Base-by-base conservation (phyloP, 192 early-diverging fungal species). In the Coemansia sp. region DNA sequence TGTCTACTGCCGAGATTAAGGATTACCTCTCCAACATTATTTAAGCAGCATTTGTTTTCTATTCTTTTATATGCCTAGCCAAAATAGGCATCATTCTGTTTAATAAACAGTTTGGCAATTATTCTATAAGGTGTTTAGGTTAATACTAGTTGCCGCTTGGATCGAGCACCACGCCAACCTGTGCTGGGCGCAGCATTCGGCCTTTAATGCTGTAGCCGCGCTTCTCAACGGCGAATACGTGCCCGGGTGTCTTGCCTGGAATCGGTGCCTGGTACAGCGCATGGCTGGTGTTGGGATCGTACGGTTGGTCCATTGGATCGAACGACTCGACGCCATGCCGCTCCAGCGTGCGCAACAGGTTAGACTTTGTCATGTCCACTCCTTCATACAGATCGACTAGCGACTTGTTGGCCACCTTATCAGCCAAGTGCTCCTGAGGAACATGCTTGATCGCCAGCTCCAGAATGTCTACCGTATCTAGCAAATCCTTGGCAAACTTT, bases 1-100 rank as follows among this genome's bases (percentile, higher is more conserved):
- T 99, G 62, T 71, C 79, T 4, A 82, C 88, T 36, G 73, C 75
- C 38, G 96, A 99, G 78, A 90, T 99, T 75, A 92, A 91, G 81
- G 97, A 99, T 78, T 99, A 99, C 79, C 86, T 99, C 44, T 92
- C 96, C 47, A 99, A 99, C 80, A 94, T 99, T 79, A 59, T 48
- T 31, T 72, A 66, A 48, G 34, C 31, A 28, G 7, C 8, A 23
- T 15, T 56, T 28, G 53, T 31, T 34, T 20, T 8, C 44, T 46
- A 46, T 42, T 60, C 22, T 60, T 61, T 78, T 69, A 37, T 78
- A 60, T 26, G 11, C n/a, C n/a, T 4, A 6, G 23, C n/a, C 23
- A 60, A 3, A 19, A 26, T 34, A 7, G 31, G 31, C 31, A 8
- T 34, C 31, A 34, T 34, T 34, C 31, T 34, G 31, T 34, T 8